Conservation (phyloP, 1,284 basidiomycete species). For the Cryptococcus hybrid region DNA sequence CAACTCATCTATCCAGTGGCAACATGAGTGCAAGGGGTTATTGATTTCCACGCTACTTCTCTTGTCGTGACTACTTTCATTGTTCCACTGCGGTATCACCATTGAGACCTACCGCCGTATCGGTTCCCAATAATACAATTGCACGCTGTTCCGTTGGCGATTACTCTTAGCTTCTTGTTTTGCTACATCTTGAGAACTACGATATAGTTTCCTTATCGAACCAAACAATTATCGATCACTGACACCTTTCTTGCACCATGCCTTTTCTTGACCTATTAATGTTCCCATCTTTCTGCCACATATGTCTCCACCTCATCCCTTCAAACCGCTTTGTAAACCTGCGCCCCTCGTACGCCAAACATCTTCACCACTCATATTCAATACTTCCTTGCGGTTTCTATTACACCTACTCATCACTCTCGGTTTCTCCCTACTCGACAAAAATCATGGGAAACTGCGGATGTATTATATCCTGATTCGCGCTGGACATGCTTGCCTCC, state of each 20-base stretch:
- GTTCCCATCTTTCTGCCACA: conserved; percentile 11
- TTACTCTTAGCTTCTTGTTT: too few species aligned
- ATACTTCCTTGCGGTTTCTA: conserved; percentile 9
- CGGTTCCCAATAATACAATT: too few species aligned
- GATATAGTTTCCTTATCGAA: neutral
- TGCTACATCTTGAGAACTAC: neutral
- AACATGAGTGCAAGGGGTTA: neutral
- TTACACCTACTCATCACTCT: neutral
- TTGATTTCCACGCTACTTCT: neutral
- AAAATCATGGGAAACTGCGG: too few species aligned
- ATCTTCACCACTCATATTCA: neutral
- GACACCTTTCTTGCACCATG: neutral
- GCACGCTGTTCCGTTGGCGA: too few species aligned
- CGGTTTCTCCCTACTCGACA: too few species aligned
- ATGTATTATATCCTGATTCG: neutral
- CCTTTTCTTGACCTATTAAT: conserved; percentile 9
- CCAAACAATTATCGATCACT: neutral
- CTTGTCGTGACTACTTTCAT: neutral
- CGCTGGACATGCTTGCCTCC: neutral
- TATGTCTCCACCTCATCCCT: conserved; percentile 6
- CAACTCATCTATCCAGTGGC: neutral
- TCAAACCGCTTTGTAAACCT: conserved; percentile 5
- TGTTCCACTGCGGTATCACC: too few species aligned
- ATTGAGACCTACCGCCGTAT: too few species aligned
- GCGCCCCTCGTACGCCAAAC: neutral